Evolutionary conservation across 2,329 filamentous ascomycete genomes (phyloP), one percentile per base, ranked within the genome.

Genomic region (Alternaria ethzedia): DNA sequence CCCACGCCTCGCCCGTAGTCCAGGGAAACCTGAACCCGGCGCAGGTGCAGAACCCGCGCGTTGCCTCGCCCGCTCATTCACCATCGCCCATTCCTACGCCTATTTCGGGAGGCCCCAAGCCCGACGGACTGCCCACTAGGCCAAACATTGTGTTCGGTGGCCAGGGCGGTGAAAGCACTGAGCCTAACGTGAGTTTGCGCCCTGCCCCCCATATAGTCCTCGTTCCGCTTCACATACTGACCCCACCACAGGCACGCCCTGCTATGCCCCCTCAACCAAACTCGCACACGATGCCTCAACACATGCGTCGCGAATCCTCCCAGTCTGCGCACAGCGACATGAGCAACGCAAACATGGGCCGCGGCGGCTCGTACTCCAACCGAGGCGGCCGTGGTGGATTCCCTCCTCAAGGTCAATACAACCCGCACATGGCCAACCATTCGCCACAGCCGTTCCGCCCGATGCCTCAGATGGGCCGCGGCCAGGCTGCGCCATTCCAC

Each of bases 61-160:
- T 95, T 55, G 89, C 90, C 51, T 97, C 94, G 49, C 96, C 96
- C 6, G 90, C 92, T 52, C 90, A 91, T 71, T 97, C 95, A 49
- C 96, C 96, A 5, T 95, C 93, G 45, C 96, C 96, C 5, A 98
- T 98, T 72, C 95, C 96, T 30, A 92, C 95, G 80, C 93, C 94
- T 58, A 90, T 90, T 32, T 96, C 94, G 75, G 93, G 94, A 72
- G 93, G 90, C 59, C 85, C 93, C 75, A 94, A 94, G 71, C 93
- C 94, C 47, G 91, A 93, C 32, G 88, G 87, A 68, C 86, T 93
- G 68, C 86, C 90, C 70, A 89, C 89, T 69, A 89, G 91, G 70
- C 87, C 87, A 75, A 89, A 90, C 80, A 88, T 92, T 56, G 87
- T 84, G 72, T 97, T 85, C 72, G 97, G 97, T 84, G 94, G 94